Evolutionary conservation across 2,329 filamentous ascomycete genomes (phyloP), one percentile per base, ranked within the genome.

Genomic region (Cercospora berteroae): DNA sequence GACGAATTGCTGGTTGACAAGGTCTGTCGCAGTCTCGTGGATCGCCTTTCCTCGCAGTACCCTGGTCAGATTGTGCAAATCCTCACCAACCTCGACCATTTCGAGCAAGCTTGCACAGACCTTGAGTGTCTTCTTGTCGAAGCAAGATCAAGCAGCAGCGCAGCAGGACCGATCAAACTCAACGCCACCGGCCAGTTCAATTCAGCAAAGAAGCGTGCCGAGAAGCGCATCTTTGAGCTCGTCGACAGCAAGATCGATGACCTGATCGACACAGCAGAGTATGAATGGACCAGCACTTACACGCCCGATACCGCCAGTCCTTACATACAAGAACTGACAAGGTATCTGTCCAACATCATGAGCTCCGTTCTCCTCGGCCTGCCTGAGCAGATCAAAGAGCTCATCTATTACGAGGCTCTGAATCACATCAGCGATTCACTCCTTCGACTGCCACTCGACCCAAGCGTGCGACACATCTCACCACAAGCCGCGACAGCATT

Each of bases 211-310:
- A 97, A 98, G 81, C 93, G 91, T 1, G 95, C 95, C 0, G 94
- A 97, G 77, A 97, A 97, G 81, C 90, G 96, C 36, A 98, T 99
- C 66, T 99, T 99, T 76, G 96, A 99, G 80, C 86, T 99, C 0
- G 95, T 99, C 70, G 98, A 99, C 81, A 96, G 92, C 66, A 99
- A 99, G 82, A 98, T 99, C 74, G 94, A 98, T 76, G 95, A 99
- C 77, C 86, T 99, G 10, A 91, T 99, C 64, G 94, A 97, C 74
- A 98, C 94, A 0, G 94, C 95, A 33, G 95, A 99, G 80, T 99
- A 99, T 77, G 93, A 98, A 78, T 99, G 95, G 90, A 87, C 86
- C 79, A 83, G 86, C 7, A 83, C 85, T 4, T 87, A 84, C 6
- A 82, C 87, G 25, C 87, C 89, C 18, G 83, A 83, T 0, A 91